Evolutionary conservation across 371 early-diverging fungal species (phyloP), one percentile per base, ranked within the genome.

Genomic region (Mortierella sp.): DNA sequence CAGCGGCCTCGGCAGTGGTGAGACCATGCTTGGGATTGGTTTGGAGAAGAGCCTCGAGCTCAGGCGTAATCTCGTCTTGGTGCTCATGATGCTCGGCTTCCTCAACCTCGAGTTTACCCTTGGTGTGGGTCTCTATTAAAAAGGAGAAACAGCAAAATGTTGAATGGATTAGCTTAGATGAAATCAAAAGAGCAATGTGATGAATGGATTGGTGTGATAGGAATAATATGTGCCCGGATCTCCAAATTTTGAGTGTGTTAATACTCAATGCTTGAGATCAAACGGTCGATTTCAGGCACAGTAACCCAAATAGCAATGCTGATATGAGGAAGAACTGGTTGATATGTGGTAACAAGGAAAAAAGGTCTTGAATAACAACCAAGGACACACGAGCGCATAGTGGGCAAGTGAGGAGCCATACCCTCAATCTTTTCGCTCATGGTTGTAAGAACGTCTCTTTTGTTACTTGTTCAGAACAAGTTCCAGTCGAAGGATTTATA

Each of bases 11-110:
- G 7, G 76, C 84, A 2, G 85, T 55, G 23, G 88, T 86, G 54
- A 94, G 81, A 43, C 94, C 94, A 37, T 85, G 68, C 42, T 83
- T 85, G 42, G 92, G 92, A 66, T 90, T 88, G 15, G 94, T 93
- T 15, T 93, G 87, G 40, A 94, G 79, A 43, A 92, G 85, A 2
- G 85, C 85, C 70, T 94, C 93, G 22, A 94, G 83, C 70, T 93
- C 92, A 8, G 91, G 87, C 23, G 92, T 75, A 54, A 94, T 87
- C 54, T 92, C 90, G 34, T 94, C 93, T 45, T 75, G 70, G 70
- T 89, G 88, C 70, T 92, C 91, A 47, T 88, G 87, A 67, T 93
- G 93, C 54, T 85, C 86, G 55, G 90, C 88, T 62, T 89, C 89
- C 54, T 85, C 83, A 28, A 86, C 53, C 61, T 89, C 84, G 31